Evolutionary conservation across 1,139 yeast genomes (phyloP).

Genomic region (Suhomyces yuchorum): DNA sequence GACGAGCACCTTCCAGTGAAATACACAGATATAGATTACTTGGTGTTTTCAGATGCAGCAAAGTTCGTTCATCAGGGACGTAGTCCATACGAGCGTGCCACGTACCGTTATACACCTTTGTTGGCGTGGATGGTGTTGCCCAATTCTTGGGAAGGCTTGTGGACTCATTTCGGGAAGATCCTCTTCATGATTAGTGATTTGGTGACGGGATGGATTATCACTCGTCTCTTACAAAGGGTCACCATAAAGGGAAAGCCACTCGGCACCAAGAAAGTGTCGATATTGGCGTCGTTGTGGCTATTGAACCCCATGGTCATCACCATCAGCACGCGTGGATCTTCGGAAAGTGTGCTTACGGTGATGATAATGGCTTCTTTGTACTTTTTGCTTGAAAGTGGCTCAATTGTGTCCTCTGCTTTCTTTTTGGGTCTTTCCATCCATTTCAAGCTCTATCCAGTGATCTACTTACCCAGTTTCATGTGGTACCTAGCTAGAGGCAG

Average conservation of each 20-base stretch:
- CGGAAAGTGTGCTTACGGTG: constrained; percentile 86
- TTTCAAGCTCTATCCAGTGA: constrained; percentile 88
- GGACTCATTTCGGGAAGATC: constrained; percentile 76
- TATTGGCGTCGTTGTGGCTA: constrained; percentile 72
- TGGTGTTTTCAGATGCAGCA: constrained; percentile 92
- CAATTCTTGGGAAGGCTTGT: constrained; percentile 46
- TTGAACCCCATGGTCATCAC: constrained; percentile 95
- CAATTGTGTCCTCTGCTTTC: constrained; percentile 55
- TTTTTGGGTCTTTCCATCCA: constrained; percentile 80
- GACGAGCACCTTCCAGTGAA: constrained; percentile 77
- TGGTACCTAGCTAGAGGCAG: constrained; percentile 29
- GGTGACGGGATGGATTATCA: constrained; percentile 72
- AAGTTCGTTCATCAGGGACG: constrained; percentile 58
- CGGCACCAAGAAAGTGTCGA: constrained; percentile 32
- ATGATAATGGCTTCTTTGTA: constrained; percentile 66
- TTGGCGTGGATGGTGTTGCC: constrained; percentile 83
- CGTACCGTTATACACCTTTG: constrained; percentile 91
- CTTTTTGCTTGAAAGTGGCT: constrained; percentile 33
- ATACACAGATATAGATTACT: constrained; percentile 92
- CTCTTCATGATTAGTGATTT: constrained; percentile 78
- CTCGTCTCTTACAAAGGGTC: constrained; percentile 34
- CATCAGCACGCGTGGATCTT: constrained; percentile 89
- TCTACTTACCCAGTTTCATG: constrained; percentile 65
- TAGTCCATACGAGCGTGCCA: constrained; percentile 83
- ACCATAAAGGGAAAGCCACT: constrained; percentile 19